phyloP scores from a whole-genome alignment of 2,329 filamentous ascomycete species.

The Trichoderma cornu-damae region DNA sequence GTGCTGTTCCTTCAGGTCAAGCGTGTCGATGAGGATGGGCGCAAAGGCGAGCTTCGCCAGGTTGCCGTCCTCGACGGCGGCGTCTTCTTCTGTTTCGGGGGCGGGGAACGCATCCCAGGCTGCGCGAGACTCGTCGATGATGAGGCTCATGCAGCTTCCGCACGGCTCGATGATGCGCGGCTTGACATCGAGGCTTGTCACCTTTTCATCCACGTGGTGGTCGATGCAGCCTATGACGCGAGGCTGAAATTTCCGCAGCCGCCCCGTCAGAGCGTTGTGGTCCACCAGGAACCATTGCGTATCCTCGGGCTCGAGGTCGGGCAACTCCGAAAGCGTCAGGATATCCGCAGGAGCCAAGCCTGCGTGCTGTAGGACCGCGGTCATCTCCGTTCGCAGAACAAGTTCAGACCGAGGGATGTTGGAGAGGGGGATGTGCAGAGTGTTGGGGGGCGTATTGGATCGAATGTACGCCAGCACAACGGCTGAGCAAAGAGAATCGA shows the following conservation, averaged over 20 bases:
- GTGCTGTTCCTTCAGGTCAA: constrained; percentile 54
- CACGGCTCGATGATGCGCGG: constrained; percentile 59
- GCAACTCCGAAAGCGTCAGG: constrained; percentile 54
- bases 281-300: constrained; percentile 72
- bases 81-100: constrained; percentile 25
- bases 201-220: constrained; percentile 70
- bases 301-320: constrained; percentile 45
- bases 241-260: constrained; percentile 47
- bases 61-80: constrained; percentile 45
- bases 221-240: constrained; percentile 65
- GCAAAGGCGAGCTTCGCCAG: constrained; percentile 64
- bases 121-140: constrained; percentile 54
- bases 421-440: constrained; percentile 65
- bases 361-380: constrained; percentile 57
- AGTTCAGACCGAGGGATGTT: constrained; percentile 67
- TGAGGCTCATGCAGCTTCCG: constrained; percentile 69
- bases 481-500: constrained; percentile 74
- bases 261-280: constrained; percentile 68
- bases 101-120: constrained; percentile 53
- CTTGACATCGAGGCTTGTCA: constrained; percentile 42
- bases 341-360: constrained; percentile 57
- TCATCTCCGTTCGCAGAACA: constrained; percentile 65
- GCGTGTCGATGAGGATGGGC: constrained; percentile 69
- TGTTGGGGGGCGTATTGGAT: constrained; percentile 50
- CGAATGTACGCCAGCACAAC: constrained; percentile 70